Evolutionary conservation across 257 asterid species (phyloP).

Genomic region (Solanum piurae): DNA sequence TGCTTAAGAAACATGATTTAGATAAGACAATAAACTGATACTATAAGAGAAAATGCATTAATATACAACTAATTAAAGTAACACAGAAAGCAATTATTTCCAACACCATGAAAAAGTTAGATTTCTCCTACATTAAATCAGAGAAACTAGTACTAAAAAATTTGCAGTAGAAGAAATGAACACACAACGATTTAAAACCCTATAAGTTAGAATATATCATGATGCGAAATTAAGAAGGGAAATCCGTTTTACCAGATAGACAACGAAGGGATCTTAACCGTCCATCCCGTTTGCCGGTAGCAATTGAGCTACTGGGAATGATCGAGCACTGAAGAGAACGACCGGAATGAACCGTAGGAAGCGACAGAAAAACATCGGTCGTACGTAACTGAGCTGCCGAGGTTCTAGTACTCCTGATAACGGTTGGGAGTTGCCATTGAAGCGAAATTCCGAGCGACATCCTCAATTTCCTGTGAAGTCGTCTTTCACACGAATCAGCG

Average conservation of each 20-base stretch:
- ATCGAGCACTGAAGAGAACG: not conserved
- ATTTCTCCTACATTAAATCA: not conserved
- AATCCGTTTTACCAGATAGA: not conserved
- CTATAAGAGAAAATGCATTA: not conserved
- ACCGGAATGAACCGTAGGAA: not conserved
- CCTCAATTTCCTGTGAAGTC: not conserved
- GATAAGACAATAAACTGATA: not conserved
- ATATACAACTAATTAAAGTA: not conserved
- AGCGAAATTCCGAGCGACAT: not conserved
- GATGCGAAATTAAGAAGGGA: not conserved
- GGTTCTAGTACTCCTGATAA: not conserved
- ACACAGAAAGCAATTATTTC: not conserved
- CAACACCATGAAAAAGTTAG: not conserved
- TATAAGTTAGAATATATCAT: not conserved
- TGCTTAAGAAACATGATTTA: not conserved
- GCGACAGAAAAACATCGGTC: not conserved
- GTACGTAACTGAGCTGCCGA: not conserved
- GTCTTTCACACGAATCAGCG: not conserved
- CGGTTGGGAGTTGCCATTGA: not conserved
- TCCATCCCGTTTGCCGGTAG: not conserved
- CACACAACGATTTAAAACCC: not conserved
- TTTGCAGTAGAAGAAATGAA: not conserved
- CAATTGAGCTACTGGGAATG: not conserved
- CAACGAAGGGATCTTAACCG: not conserved
- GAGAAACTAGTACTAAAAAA: not conserved